These are phyloP conservation scores for Aspergillaceae sp. DNA, from an alignment of 2,329 filamentous ascomycete species.

Conservation along the genomic window DNA sequence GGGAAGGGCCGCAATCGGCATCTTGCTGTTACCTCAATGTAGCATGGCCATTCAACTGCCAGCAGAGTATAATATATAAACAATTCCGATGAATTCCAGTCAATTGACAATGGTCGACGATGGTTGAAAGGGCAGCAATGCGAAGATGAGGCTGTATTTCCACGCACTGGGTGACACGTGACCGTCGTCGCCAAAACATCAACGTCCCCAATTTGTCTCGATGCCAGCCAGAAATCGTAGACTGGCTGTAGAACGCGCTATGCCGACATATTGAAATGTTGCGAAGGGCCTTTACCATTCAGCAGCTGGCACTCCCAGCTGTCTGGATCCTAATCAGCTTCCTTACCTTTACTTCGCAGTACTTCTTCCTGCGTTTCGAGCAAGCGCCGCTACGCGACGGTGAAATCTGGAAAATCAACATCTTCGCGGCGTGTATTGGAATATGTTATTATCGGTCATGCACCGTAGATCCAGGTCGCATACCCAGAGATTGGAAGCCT, in stretches of 20 bases:
- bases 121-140: not conserved
- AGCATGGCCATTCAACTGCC: not conserved
- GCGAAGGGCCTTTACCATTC: conserved; percentile 20
- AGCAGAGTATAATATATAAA: conserved; percentile 1
- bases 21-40: conserved; percentile 14
- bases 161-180: conserved; percentile 1
- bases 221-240: too few relatives aligned
- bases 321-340: conserved; percentile 50
- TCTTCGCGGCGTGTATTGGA: conserved; percentile 46
- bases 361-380: conserved; percentile 47
- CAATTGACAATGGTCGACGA: not conserved
- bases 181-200: not conserved
- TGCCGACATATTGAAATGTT: conserved; percentile 9
- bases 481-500: conserved; percentile 39
- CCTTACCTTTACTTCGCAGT: conserved; percentile 52
- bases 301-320: conserved; percentile 44
- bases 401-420: conserved; percentile 49
- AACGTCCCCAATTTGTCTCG: not conserved
- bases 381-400: conserved; percentile 42
- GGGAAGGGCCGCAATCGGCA: conserved; percentile 41
- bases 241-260: not conserved
- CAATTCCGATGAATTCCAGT: not conserved
- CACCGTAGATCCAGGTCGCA: conserved; percentile 48
- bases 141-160: not conserved
- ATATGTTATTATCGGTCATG: conserved; percentile 54